Evolutionary conservation across 2,329 filamentous ascomycete genomes (phyloP).

Genomic region (Botrytis byssoidea): DNA sequence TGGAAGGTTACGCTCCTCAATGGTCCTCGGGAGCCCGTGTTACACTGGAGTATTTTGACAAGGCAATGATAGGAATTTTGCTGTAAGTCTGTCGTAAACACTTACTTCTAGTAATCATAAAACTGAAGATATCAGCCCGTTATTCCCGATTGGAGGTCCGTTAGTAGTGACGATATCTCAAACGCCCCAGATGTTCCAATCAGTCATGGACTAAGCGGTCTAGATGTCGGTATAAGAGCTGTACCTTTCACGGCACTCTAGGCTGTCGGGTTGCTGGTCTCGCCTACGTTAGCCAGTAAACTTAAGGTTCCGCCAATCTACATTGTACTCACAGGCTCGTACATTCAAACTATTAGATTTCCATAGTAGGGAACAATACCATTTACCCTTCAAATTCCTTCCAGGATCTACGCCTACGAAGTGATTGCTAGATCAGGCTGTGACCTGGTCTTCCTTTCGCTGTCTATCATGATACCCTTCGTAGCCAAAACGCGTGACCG

Average conservation of each 20-base stretch:
- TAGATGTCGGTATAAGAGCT: neutral
- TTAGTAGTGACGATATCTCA: neutral
- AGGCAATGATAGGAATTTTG: constrained; percentile 22
- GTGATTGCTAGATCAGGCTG: neutral
- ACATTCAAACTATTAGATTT: neutral
- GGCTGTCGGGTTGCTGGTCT: neutral
- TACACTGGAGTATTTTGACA: constrained; percentile 27
- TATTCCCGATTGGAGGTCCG: neutral
- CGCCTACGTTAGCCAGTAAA: neutral
- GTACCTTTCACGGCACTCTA: neutral
- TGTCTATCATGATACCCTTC: neutral
- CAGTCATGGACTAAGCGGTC: neutral
- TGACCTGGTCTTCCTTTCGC: neutral
- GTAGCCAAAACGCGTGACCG: neutral
- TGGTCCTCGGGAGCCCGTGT: constrained; percentile 24
- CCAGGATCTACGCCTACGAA: neutral
- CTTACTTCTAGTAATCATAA: neutral
- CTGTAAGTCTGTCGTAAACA: constrained; percentile 21
- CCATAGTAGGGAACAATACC: neutral
- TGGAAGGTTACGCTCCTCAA: constrained; percentile 18
- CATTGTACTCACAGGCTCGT: neutral
- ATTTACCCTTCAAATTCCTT: neutral
- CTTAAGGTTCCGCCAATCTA: neutral
- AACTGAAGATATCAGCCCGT: neutral
- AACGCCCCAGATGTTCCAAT: neutral